These are phyloP conservation scores for Trichoderma lentiforme DNA, from an alignment of 2,329 filamentous ascomycete species.

Conservation along the genomic window DNA sequence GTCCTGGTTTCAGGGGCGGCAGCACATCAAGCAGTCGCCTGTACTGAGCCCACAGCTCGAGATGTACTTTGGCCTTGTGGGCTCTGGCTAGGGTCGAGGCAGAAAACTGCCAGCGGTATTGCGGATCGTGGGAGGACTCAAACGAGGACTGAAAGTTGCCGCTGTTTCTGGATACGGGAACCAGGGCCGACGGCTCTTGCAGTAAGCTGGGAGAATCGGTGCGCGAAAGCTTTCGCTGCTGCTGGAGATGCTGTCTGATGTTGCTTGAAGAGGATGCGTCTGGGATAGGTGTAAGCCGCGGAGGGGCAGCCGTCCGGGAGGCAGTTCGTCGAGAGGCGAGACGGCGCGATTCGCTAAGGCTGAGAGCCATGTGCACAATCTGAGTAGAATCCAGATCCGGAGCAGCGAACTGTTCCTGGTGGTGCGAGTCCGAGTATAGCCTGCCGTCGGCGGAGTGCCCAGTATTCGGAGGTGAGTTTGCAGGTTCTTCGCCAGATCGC, in stretches of 20 bases:
- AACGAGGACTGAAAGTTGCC: slow-evolving; percentile 49
- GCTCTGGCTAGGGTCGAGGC: slow-evolving; percentile 76
- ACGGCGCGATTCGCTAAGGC: slow-evolving; percentile 75
- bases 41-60: slow-evolving; percentile 85
- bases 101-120: slow-evolving; percentile 66
- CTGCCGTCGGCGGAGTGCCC: neutral
- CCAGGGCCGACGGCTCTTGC: slow-evolving; percentile 37
- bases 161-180: slow-evolving; percentile 39
- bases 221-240: slow-evolving; percentile 62
- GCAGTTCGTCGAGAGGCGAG: slow-evolving; percentile 58
- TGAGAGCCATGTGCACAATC: slow-evolving; percentile 90
- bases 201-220: slow-evolving; percentile 58
- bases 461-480: neutral
- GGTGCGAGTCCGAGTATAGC: slow-evolving; percentile 16
- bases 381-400: slow-evolving; percentile 77
- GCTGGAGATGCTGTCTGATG: slow-evolving; percentile 66
- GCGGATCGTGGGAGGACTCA: slow-evolving; percentile 41
- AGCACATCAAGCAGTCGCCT: slow-evolving; percentile 74
- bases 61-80: slow-evolving; percentile 77
- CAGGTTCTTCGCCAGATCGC: neutral
- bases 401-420: slow-evolving; percentile 25
- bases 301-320: slow-evolving; percentile 48
- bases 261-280: slow-evolving; percentile 54
- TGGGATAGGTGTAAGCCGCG: slow-evolving; percentile 50
- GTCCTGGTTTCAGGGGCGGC: slow-evolving; percentile 62